Evolutionary conservation across 2,329 filamentous ascomycete species (phyloP), one percentile per base, ranked within the genome.

Genomic region (Graphilbum ipis-grandicollis): DNA sequence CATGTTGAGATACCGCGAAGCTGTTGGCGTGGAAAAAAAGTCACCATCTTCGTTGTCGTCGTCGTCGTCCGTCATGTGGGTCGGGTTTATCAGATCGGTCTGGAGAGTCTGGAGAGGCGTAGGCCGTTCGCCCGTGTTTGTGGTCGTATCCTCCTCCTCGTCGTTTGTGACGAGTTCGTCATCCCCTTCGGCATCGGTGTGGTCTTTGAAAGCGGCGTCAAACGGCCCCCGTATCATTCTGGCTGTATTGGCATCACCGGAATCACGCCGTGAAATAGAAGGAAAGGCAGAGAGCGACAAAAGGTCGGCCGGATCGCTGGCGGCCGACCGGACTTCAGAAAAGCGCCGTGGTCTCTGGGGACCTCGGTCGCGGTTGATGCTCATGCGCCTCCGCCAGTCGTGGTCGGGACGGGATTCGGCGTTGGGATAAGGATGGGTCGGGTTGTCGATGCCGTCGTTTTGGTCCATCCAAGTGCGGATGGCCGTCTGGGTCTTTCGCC

Each of bases 391-490:
- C 33, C 62, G 62, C 60, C 58, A 71, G 39, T 58, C 62, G 38
- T 53, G 63, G 41, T 39, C 55, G 34, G 46, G 54, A 34, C 54
- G 57, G 48, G 58, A 59, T 39, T 66, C 63, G 43, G 64, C 55
- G 31, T 56, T 66, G 38, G 57, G 62, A 57, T 66, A 71, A 43
- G 68, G 60, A 5, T 58, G 55, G 17, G 62, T 53, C 2, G 59
- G 60, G 41, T 53, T 56, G 22, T 54, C 63, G 30, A 58, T 60
- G 39, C 59, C 73, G 15, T 73, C 68, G 40, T 74, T 65, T 43
- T 69, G 68, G 32, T 85, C 81, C 81, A 94, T 93, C 86, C 86
- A 94, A 46, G 81, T 77, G 21, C 79, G 76, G 36, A 94, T 85
- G 1, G 83, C 81, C 41, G 77, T 85, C 44, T 79, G 79, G 2